Evolutionary conservation across 306 rosid genomes (phyloP), one percentile per base, ranked within the genome.

Genomic region (Vicia sativa): DNA sequence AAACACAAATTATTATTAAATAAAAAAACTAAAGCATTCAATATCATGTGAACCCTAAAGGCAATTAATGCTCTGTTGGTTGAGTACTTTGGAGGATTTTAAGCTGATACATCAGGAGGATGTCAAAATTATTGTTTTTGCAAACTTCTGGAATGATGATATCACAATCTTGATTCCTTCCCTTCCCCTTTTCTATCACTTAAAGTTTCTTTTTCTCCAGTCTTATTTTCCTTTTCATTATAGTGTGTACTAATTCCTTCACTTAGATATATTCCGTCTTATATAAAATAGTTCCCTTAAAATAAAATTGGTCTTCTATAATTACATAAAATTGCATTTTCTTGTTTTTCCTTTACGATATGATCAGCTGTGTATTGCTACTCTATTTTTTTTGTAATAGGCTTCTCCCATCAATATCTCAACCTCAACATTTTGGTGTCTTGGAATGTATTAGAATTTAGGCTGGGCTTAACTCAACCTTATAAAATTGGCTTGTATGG

Each of bases 181-280:
- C 18, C 19, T 55, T 54, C 39, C 38, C 29, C 15, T 73, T 53
- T 26, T 52, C 34, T 8, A 15, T 53, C 31, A 46, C 18, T 37
- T 39, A 26, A 39, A 48, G 9, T 38, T 9, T 65, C 12, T 65
- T 54, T 65, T 31, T 56, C 72, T 57, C 3, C n/a, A 6, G 56
- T 19, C 29, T 44, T 14, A 15, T 38, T 62, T 65, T 57, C 52
- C 25, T 61, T 74, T 65, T 65, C 67, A 63, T 74, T 53, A 43
- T 9, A 49, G 28, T n/a, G n/a, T 34, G 25, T 13, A 53, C 31
- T 19, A 19, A 31, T 65, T 48, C 11, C 65, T 63, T 31, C 57
- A 13, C 10, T 37, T 66, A n/a, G 18, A 56, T 29, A 41, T 63
- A 52, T 15, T 15, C 64, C 11, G 0, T 35, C 10, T 1, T 41